A percentile compares a stretch with the other conserved stretches of the same genome.
These are phyloP conservation scores for Talaromyces ruber DNA, from an alignment of 495 filamentous ascomycete species.

Conservation along the genomic window DNA sequence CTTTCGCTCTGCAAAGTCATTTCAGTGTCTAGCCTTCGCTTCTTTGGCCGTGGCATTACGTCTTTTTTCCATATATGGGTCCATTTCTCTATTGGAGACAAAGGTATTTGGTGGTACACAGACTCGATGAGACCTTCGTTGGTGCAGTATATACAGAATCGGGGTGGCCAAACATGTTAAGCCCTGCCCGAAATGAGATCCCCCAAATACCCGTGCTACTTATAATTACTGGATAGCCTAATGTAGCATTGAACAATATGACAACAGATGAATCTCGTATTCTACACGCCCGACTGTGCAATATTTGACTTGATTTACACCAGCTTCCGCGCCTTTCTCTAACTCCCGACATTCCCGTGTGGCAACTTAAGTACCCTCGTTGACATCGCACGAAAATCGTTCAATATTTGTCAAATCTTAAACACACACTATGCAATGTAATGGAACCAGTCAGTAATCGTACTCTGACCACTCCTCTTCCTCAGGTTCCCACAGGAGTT, in stretches of 20 bases:
- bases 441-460: neutral
- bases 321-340: neutral
- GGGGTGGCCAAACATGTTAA: too few relatives aligned
- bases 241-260: neutral
- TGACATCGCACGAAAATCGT: neutral
- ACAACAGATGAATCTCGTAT: neutral
- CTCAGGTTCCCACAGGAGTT: conserved; percentile 10
- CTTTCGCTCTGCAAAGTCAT: neutral
- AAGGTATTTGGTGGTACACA: neutral
- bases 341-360: neutral
- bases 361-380: neutral
- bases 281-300: neutral
- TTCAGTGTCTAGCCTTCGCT: neutral
- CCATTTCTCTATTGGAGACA: neutral
- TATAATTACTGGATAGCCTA: neutral
- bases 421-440: neutral
- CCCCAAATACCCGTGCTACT: neutral
- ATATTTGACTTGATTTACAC: neutral
- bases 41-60: neutral
- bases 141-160: neutral
- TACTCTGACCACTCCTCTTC: conserved; percentile 1
- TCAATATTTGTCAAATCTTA: neutral
- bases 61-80: neutral
- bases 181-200: neutral
- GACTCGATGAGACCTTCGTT: neutral